Evolutionary conservation across 2,329 filamentous ascomycete species (phyloP).

Genomic region (Fusarium sp.): DNA sequence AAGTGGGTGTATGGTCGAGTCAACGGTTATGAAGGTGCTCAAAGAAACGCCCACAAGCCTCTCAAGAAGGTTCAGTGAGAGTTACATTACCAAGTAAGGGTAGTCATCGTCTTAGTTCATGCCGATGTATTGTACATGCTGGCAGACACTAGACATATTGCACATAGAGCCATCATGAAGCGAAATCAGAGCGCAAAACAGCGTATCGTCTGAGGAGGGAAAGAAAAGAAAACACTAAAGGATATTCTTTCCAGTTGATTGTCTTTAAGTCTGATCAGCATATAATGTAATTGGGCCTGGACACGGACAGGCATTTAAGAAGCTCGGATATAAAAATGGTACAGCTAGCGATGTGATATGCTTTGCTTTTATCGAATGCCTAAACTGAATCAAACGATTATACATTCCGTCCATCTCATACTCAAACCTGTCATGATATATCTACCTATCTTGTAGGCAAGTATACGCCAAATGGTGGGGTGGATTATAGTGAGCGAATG

Average conservation of each 20-base stretch:
- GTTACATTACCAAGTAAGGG: background rate
- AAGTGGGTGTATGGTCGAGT: constrained; percentile 77
- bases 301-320: background rate
- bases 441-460: background rate
- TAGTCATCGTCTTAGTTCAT: background rate
- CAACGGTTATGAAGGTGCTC: constrained; percentile 67
- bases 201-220: background rate
- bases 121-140: background rate
- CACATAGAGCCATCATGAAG: background rate
- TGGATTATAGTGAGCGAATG: constrained; percentile 1
- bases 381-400: too few species aligned
- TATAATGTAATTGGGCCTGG: background rate
- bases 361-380: too few species aligned
- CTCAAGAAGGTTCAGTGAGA: constrained; percentile 52
- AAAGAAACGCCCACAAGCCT: constrained; percentile 49
- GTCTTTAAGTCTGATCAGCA: background rate
- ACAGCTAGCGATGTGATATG: too few species aligned
- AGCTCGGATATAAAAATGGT: too few species aligned
- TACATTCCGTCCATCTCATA: too few species aligned
- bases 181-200: background rate
- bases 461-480: constrained; percentile 2
- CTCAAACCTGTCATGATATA: too few species aligned
- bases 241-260: background rate
- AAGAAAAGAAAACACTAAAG: background rate
- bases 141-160: background rate